Base-by-base conservation (phyloP, 805 yeast species). In the Candida ipomoeae region DNA sequence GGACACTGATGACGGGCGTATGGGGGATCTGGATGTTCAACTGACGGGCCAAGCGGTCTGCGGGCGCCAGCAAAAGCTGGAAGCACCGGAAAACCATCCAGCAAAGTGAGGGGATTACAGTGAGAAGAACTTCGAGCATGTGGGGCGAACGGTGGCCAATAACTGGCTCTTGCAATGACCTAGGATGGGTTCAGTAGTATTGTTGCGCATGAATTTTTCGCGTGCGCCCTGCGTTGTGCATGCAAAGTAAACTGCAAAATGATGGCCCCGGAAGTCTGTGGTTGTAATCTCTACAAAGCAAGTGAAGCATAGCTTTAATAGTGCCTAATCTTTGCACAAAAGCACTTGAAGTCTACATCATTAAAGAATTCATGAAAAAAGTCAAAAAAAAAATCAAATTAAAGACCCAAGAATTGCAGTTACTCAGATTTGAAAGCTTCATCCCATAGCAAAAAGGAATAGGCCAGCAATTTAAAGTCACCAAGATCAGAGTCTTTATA, bases 11-110 rank as follows among this genome's bases (percentile, higher is more conserved):
- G 42, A 67, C 64, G 2, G 85, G 85, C 6, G 79, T 69, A 49
- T 73, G 76, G 3, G 88, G 88, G 33, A 83, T 77, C 29, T 76
- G 77, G 18, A 82, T 72, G 54, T 75, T 73, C 38, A 83, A 63
- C 33, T 71, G 71, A 46, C 69, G 70, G 32, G 80, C 70, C 23
- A 80, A 65, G 45, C 71, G 73, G 13, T 74, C 77, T 23, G 77
- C 66, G 1, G 86, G 84, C 2, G 80, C 66, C 42, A 59, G 61
- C 44, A 71, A 59, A 15, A 73, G 61, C 49, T 61, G 64, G 51
- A 61, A 62, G 57, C 75, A 68, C 36, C 78, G 64, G 54, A 70
- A 71, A 5, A 70, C 51, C 40, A 73, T 62, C 78, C 78, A 73
- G 46, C 65, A 56, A 6, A 71, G 49, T 36, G 76, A 69, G 31